phyloP scores from a whole-genome alignment of 345 rosid species.

The Excoecaria agallocha region DNA sequence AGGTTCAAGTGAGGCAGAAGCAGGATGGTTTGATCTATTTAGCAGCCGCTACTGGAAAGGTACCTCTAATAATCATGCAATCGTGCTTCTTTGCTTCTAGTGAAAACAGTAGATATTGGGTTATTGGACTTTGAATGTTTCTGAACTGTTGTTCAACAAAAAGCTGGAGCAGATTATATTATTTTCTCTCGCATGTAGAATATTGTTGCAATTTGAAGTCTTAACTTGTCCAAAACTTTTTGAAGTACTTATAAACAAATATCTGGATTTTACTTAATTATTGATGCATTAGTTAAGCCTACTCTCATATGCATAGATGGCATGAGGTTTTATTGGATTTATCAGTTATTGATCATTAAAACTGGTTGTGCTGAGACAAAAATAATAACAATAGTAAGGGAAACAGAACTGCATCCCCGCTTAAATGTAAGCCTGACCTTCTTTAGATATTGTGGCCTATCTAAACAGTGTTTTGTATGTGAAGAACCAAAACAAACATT shows the following conservation, averaged over 20 bases:
- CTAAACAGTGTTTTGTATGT: not conserved
- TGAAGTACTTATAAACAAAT: not conserved
- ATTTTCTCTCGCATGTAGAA: not conserved
- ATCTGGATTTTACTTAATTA: not conserved
- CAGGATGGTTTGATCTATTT: constrained; percentile 96
- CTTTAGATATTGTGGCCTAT: not conserved
- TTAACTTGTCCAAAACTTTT: not conserved
- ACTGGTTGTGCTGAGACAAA: not conserved
- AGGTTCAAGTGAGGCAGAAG: constrained; percentile 85
- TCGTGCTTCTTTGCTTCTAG: not conserved
- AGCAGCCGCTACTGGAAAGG: constrained; percentile 94
- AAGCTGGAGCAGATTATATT: not conserved
- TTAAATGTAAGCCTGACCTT: not conserved
- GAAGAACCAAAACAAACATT: not conserved
- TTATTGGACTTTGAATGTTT: not conserved
- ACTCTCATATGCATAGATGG: not conserved
- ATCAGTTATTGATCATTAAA: not conserved
- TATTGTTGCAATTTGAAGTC: not conserved
- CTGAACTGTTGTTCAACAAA: not conserved
- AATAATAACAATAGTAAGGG: not conserved
- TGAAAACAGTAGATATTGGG: not conserved
- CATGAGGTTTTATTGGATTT: not conserved
- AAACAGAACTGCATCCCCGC: not conserved
- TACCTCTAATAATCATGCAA: constrained; percentile 19
- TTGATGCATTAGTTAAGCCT: not conserved